Evolutionary conservation across 148 eudicot species (phyloP).

Genomic region (Spergularia bocconei): DNA sequence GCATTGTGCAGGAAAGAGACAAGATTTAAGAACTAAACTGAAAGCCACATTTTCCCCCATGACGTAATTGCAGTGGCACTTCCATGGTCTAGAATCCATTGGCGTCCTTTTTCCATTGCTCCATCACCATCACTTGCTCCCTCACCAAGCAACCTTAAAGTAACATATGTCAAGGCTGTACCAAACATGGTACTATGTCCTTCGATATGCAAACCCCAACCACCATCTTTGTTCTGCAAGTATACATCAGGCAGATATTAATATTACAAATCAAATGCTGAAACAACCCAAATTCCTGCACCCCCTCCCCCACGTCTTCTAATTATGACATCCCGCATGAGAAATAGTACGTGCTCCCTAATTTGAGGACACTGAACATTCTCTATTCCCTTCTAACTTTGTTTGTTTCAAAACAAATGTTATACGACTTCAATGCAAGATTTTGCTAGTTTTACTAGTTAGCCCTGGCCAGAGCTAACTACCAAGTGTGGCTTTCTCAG

Average conservation of each 20-base stretch:
- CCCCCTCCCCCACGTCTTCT: neutral
- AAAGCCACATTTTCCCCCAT: constrained; percentile 99
- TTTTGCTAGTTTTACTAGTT: too few relatives aligned
- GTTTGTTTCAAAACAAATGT: constrained; percentile 2
- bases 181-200: constrained; percentile 99
- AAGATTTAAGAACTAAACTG: constrained; percentile 53
- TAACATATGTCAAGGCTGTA: constrained; percentile 75
- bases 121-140: constrained; percentile 85
- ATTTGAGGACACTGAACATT: neutral
- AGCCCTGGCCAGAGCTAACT: neutral
- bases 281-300: neutral
- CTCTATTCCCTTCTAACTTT: neutral
- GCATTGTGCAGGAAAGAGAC: neutral
- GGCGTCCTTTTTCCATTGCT: constrained; percentile 79
- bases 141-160: constrained; percentile 93
- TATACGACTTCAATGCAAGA: neutral
- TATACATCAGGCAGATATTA: constrained; percentile 13
- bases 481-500: neutral
- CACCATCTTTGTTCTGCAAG: constrained; percentile 91
- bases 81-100: constrained; percentile 91
- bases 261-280: neutral
- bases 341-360: neutral
- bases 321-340: neutral
- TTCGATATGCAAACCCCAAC: constrained; percentile 99
- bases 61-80: constrained; percentile 89